Evolutionary conservation across 805 yeast species (phyloP).

Genomic region (Ogataea kodamae): DNA sequence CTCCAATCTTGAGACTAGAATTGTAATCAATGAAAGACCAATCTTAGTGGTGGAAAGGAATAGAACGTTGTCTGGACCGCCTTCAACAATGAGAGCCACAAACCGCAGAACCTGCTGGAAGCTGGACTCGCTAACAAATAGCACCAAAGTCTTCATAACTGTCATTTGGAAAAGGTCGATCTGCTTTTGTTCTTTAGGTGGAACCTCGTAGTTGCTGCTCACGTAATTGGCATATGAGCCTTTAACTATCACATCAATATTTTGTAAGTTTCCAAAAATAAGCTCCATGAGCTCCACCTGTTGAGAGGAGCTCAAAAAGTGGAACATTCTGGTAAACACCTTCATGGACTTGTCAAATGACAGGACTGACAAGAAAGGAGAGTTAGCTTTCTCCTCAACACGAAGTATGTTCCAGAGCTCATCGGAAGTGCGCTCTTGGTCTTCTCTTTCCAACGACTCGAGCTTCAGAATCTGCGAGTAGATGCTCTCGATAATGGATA

Average conservation of each 20-base stretch:
- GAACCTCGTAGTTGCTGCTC: slow-evolving; percentile 41
- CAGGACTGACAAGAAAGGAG: slow-evolving; percentile 80
- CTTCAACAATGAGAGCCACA: slow-evolving; percentile 60
- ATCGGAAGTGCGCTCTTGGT: slow-evolving; percentile 40
- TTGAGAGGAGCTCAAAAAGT: slow-evolving; percentile 73
- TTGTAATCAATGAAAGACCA: slow-evolving; percentile 83
- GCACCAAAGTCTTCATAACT: slow-evolving; percentile 78
- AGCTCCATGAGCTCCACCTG: slow-evolving; percentile 73
- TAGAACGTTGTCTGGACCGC: slow-evolving; percentile 57
- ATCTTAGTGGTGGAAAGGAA: slow-evolving; percentile 68
- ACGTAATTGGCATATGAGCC: slow-evolving; percentile 73
- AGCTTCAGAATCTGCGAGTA: slow-evolving; percentile 72
- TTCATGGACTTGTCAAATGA: slow-evolving; percentile 86
- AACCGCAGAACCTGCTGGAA: slow-evolving; percentile 77
- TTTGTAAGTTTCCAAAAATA: slow-evolving; percentile 74
- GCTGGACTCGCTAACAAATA: slow-evolving; percentile 76
- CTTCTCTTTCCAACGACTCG: slow-evolving; percentile 71
- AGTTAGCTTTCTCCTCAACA: slow-evolving; percentile 64
- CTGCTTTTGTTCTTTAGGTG: slow-evolving; percentile 51
- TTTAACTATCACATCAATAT: slow-evolving; percentile 69
- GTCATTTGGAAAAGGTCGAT: slow-evolving; percentile 78
- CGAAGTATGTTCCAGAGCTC: slow-evolving; percentile 77
- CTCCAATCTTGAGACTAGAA: slow-evolving; percentile 89
- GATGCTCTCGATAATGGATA: slow-evolving; percentile 72
- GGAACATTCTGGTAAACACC: slow-evolving; percentile 82